phyloP scores from a whole-genome alignment of 257 asterid genomes.

The Nicotiana paniculata region DNA sequence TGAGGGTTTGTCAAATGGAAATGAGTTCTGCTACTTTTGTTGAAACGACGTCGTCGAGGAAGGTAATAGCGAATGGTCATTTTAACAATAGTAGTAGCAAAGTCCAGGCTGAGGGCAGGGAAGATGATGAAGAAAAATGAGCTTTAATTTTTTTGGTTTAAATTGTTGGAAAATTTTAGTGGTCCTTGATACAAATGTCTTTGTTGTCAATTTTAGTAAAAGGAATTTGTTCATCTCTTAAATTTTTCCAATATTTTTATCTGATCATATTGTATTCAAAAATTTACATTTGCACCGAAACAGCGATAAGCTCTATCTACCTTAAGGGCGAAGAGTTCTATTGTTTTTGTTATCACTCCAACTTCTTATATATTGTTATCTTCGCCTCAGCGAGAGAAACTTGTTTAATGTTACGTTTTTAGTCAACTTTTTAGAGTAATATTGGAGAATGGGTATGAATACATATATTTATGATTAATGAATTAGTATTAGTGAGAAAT shows the following conservation, averaged over 20 bases:
- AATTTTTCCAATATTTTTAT: background rate
- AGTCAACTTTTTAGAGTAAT: too few relatives aligned
- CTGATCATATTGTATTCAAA: too few relatives aligned
- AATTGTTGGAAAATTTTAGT: background rate
- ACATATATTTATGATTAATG: too few relatives aligned
- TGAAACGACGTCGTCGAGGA: conserved; percentile 42
- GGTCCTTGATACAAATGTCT: background rate
- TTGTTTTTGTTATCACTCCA: too few relatives aligned
- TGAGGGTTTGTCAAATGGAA: conserved; percentile 86
- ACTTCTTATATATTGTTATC: too few relatives aligned
- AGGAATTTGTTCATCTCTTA: background rate
- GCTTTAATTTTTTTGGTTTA: background rate
- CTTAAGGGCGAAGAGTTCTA: too few relatives aligned
- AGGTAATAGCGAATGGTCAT: conserved; percentile 28
- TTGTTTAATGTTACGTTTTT: too few relatives aligned
- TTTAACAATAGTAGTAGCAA: background rate
- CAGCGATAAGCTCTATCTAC: too few relatives aligned
- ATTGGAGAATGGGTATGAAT: too few relatives aligned
- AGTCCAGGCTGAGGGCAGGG: conserved; percentile 11
- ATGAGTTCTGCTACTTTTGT: conserved; percentile 66
- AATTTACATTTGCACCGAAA: too few relatives aligned
- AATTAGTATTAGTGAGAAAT: too few relatives aligned
- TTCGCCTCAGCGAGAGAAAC: too few relatives aligned
- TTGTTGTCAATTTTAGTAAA: background rate
- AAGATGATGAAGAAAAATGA: background rate